Base-by-base conservation (phyloP, 2,329 filamentous ascomycete species). In the Fusarium veterinarium region DNA sequence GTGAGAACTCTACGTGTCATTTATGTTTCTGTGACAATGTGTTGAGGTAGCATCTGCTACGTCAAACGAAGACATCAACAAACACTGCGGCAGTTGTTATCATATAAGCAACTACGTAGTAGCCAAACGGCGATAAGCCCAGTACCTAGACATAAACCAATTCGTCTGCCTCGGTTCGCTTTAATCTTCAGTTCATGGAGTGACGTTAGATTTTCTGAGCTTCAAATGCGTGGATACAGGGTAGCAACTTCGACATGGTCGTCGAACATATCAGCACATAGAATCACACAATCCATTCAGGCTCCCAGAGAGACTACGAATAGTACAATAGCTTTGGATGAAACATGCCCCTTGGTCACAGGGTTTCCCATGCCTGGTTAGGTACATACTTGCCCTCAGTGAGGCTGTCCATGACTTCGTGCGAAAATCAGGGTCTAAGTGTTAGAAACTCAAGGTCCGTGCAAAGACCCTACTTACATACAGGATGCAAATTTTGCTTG, bases 1-100 rank as follows among this genome's bases (percentile, higher is more conserved):
- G 16, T 25, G 19, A 37, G 46, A 23, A 19, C 46, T 33, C 25
- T 40, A 55, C 55, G 37, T 62, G 56, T 68, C 35, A 44, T 51
- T 37, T 41, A 19, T 44, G 37, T 58, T 41, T 23, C 46, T 16
- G 17, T 20, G 30, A 37, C 44, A 37, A 19, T 57, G n/a, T 41
- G 9, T 25, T 6, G 8, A 35, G n/a, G 48, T 35, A 51, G 6
- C 46, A 25, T 35, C 48, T 20, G 12, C 16, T 8, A 2, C 12
- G 11, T 19, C 30, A 51, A 48, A 49, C 4, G 11, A 35, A 35
- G n/a, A n/a, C 12, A 51, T 11, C 48, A 35, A 51, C 17, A 25
- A 35, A 51, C n/a, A 20, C 8, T 25, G 2, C 17, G 17, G 17
- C 17, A 51, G 17, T 51, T 8, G 14, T 20, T 4, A 23, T 35